These are phyloP conservation scores for Ciborinia camelliae DNA, from an alignment of 2,329 filamentous ascomycete genomes.

Conservation along the genomic window DNA sequence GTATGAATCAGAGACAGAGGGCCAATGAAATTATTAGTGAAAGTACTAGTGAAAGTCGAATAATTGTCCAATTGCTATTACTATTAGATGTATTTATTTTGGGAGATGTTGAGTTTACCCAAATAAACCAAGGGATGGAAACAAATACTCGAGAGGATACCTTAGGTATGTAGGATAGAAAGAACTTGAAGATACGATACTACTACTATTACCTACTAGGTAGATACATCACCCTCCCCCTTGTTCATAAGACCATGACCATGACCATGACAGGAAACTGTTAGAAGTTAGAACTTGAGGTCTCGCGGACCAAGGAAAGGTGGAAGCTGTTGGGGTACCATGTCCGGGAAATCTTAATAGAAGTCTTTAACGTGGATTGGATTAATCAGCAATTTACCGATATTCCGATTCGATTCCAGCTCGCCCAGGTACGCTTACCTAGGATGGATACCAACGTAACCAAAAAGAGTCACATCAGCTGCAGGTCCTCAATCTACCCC, in stretches of 20 bases:
- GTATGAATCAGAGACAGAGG: neutral
- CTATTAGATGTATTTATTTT: neutral
- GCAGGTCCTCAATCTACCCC: neutral
- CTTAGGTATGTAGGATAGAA: neutral
- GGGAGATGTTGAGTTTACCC: neutral
- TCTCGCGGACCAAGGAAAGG: neutral
- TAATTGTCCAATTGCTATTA: constrained; percentile 1
- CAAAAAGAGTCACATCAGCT: too few relatives aligned
- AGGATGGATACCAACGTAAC: too few relatives aligned
- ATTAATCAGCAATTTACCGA: constrained; percentile 10
- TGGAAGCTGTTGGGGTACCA: too few relatives aligned
- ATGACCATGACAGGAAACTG: neutral
- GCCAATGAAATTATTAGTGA: neutral
- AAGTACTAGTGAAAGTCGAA: too few relatives aligned
- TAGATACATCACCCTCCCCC: neutral
- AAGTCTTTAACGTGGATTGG: neutral
- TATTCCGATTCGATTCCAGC: too few relatives aligned
- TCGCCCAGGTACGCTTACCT: too few relatives aligned
- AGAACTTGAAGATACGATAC: neutral
- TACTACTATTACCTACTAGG: neutral
- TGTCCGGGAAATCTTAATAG: constrained; percentile 4
- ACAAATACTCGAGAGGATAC: neutral
- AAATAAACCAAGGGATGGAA: neutral
- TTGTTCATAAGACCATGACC: neutral
- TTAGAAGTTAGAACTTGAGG: too few relatives aligned